Base-by-base conservation (phyloP, 495 filamentous ascomycete species). In the Podospora sp. region DNA sequence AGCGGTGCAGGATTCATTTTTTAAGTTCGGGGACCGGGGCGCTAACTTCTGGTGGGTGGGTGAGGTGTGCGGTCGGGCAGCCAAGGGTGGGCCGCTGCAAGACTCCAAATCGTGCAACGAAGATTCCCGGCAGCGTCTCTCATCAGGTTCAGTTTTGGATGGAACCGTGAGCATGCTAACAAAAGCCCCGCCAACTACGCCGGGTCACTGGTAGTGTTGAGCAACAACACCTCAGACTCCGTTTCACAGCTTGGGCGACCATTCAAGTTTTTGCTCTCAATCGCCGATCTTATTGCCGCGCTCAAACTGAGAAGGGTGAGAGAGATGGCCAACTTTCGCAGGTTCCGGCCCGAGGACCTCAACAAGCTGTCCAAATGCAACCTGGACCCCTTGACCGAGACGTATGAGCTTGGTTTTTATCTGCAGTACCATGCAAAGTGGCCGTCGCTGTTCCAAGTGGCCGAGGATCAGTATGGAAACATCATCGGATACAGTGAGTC, bases 371-470 rank as follows among this genome's bases (percentile, higher is more conserved):
- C 96, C 66, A 88, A 88, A 70, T 90, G 97, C 81, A 97, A 97
- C 77, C 91, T 98, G 50, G 95, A 98, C 77, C 91, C 91, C 12
- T 82, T 97, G 63, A 97, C 95, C 21, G 95, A 99, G 79, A 99
- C 95, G 69, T 99, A 97, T 79, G 91, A 94, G 76, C 85, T 97
- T 65, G 86, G 88, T 66, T 99, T 97, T 83, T 99, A 99, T 81
- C 85, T 97, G 46, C 91, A 94, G 63, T 98, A 99, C 78, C 86
- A 97, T 12, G 92, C 91, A 60, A 92, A 91, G 80, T 99, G 95
- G 95, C 95, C 95, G 0, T 89, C 92, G 2, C 87, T 98, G 25
- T 97, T 97, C 79, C 91, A 88, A 70, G 89, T 92, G 20, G 90
- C 96, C 55, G 91, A 97, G 75, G 91, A 92, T 62, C 85, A 86